phyloP scores from a whole-genome alignment of 371 early-diverging fungal genomes.

The Mortierella sp. region DNA sequence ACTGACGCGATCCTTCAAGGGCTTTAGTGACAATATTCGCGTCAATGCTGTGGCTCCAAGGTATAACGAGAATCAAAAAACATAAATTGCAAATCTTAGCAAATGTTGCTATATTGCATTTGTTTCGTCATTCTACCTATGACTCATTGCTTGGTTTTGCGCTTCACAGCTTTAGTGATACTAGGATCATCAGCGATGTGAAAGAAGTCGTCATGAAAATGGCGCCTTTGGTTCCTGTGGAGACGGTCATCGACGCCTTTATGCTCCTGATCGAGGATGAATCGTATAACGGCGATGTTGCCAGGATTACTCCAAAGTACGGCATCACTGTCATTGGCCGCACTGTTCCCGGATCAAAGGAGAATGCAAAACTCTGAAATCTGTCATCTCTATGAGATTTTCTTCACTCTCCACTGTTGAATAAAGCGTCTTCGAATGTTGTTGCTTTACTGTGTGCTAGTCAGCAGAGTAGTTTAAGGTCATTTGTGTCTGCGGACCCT shows the following conservation, averaged over 20 bases:
- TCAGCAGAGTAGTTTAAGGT: no score
- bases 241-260: conserved; percentile 72
- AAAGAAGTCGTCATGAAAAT: conserved; percentile 14
- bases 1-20: conserved; percentile 68
- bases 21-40: conserved; percentile 63
- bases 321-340: conserved; percentile 49
- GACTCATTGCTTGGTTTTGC: not conserved
- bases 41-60: conserved; percentile 83
- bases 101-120: no score
- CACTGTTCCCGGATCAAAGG: conserved; percentile 3
- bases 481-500: no score
- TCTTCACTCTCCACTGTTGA: no score
- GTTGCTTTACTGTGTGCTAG: no score
- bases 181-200: conserved; percentile 45
- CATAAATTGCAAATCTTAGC: no score
- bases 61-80: no score
- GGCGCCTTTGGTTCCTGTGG: conserved; percentile 48
- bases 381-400: no score
- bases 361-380: conserved; percentile 3
- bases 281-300: conserved; percentile 51
- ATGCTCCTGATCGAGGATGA: conserved; percentile 73
- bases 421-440: no score
- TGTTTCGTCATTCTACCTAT: not conserved
- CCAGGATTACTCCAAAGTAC: conserved; percentile 59
- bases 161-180: conserved; percentile 65